Evolutionary conservation across 345 rosid species (phyloP).

Genomic region (Aethionema arabicum): DNA sequence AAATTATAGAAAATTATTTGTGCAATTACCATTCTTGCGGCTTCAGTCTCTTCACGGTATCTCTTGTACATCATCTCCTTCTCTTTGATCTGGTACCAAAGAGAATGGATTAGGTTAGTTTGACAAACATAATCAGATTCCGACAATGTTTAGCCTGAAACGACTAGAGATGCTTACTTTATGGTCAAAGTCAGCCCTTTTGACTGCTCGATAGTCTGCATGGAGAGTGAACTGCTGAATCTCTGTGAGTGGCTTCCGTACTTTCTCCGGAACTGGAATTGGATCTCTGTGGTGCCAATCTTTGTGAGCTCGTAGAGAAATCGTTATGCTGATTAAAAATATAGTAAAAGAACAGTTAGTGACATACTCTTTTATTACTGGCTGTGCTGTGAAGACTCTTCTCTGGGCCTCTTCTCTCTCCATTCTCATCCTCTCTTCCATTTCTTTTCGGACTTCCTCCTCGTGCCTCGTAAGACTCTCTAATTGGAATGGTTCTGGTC

Average conservation of each 20-base stretch:
- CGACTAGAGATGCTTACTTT: conserved; percentile 41
- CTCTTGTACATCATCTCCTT: conserved; percentile 72
- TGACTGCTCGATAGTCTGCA: conserved; percentile 51
- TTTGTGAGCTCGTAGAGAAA: not conserved
- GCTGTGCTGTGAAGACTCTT: conserved; percentile 68
- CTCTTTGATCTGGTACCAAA: conserved; percentile 60
- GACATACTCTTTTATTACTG: conserved; percentile 64
- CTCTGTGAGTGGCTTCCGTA: conserved; percentile 65
- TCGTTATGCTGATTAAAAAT: not conserved
- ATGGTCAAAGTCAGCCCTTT: conserved; percentile 70
- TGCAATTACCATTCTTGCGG: conserved; percentile 56
- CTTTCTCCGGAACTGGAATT: conserved; percentile 63
- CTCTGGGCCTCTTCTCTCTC: conserved; percentile 58
- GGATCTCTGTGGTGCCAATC: conserved; percentile 52
- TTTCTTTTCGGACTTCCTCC: conserved; percentile 64
- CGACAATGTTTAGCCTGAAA: not conserved
- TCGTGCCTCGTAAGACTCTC: conserved; percentile 72
- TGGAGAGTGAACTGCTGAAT: conserved; percentile 60
- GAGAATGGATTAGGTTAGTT: conserved; percentile 11
- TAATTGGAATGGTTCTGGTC: conserved; percentile 72
- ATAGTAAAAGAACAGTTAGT: not conserved
- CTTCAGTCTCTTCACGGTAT: conserved; percentile 71
- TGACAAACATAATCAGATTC: not conserved
- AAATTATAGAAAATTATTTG: not conserved
- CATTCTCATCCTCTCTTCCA: conserved; percentile 58